These are phyloP conservation scores for Lentinula lateritia DNA, from an alignment of 768 basidiomycete genomes.

Conservation along the genomic window DNA sequence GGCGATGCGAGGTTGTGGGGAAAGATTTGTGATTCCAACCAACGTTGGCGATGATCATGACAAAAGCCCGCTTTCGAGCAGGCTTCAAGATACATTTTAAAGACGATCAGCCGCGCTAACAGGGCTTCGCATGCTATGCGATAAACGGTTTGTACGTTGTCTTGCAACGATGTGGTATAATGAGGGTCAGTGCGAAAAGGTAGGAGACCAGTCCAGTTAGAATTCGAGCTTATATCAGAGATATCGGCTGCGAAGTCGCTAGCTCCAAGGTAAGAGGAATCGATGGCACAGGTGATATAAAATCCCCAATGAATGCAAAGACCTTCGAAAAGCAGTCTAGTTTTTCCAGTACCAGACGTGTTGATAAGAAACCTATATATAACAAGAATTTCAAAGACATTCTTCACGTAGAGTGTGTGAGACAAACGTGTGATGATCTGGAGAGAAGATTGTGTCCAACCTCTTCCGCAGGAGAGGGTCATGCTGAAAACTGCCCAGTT, in stretches of 20 bases:
- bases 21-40: not conserved
- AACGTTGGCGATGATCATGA: not conserved
- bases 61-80: not conserved
- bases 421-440: not conserved
- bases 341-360: slow-evolving; percentile 1
- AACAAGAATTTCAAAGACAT: no score
- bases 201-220: no score
- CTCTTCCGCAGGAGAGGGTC: not conserved
- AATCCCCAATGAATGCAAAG: slow-evolving; percentile 8
- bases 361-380: not conserved
- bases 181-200: no score
- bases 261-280: not conserved
- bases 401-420: no score
- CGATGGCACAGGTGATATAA: not conserved
- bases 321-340: not conserved
- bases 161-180: no score
- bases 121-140: not conserved
- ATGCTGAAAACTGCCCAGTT: not conserved
- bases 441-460: not conserved
- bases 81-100: not conserved
- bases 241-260: not conserved
- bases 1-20: not conserved
- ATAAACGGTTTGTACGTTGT: not conserved
- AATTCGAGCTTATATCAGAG: no score
- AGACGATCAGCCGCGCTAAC: not conserved